phyloP scores from a whole-genome alignment of 225 moss, liverwort and hornwort species.

The Sphagnum tenellum region DNA sequence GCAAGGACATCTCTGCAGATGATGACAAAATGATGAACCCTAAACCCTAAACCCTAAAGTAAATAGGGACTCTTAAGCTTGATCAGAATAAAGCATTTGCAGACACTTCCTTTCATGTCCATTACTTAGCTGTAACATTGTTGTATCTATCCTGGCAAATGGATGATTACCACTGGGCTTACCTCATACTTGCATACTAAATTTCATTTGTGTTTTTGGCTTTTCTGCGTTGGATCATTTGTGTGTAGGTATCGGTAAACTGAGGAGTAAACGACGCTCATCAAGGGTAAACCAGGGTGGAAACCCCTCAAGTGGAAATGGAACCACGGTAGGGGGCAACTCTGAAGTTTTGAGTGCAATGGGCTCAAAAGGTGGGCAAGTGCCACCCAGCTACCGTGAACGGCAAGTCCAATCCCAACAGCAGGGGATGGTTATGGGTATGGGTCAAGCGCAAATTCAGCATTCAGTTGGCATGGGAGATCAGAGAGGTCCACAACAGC shows the following conservation, averaged over 20 bases:
- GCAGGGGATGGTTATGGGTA: constrained; percentile 31
- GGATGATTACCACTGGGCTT: too few species aligned
- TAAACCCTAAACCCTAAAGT: too few species aligned
- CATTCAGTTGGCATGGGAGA: constrained; percentile 38
- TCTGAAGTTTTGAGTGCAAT: constrained; percentile 36
- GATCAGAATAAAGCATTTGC: too few species aligned
- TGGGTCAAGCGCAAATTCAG: constrained; percentile 43
- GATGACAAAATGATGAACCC: too few species aligned
- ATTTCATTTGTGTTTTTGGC: too few species aligned
- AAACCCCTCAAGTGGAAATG: constrained; percentile 57
- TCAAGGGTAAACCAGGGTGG: constrained; percentile 73
- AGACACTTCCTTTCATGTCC: too few species aligned
- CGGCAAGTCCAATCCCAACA: constrained; percentile 41
- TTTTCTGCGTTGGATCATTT: too few species aligned
- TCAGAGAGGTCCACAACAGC: constrained; percentile 37
- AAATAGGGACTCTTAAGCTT: too few species aligned
- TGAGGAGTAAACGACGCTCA: constrained; percentile 75
- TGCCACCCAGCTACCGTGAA: constrained; percentile 29
- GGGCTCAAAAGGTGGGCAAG: constrained; percentile 37
- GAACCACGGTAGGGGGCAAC: constrained; percentile 37
- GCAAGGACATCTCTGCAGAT: too few species aligned
- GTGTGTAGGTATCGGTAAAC: constrained; percentile 15
- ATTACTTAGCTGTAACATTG: too few species aligned
- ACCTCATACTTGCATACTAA: too few species aligned
- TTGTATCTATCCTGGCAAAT: too few species aligned